Base-by-base conservation (phyloP, 805 yeast genomes). In the Yarrowia porcina region DNA sequence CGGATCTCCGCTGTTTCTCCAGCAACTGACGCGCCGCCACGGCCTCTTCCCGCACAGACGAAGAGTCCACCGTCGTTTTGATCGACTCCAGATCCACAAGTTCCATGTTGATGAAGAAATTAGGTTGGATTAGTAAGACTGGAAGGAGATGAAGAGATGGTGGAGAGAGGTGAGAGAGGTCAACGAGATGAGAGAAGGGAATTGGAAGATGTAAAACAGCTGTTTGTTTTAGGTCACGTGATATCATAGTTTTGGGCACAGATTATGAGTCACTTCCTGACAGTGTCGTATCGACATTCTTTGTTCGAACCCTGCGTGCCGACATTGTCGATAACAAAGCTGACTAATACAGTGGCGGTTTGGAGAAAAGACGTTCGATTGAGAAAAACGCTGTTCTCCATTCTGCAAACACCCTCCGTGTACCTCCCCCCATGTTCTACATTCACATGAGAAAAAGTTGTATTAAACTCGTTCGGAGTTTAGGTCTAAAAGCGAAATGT, bases 21-120 rank as follows among this genome's bases (percentile, higher is more conserved):
- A 56, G 39, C 47, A 56, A 20, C 38, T 41, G 47, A 17, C 49
- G 61, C 2, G 61, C 61, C 8, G 61, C 61, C 28, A 39, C 49
- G n/a, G 61, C 49, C n/a, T 56, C 61, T 28, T 39, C 47, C 13
- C 61, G 20, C 5, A 21, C 36, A 15, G 61, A 56, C 13, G 47
- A 39, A 15, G 49, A 20, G 38, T 56, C 61, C n/a, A 56, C 61
- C 49, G 61, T 56, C 39, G 61, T 56, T 20, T 56, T 56, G 38
- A 56, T 56, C 49, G 35, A 27, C 36, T 41, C 49, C 61, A 56
- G 49, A 41, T 56, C 61, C 47, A 56, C 61, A 27, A 39, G 30
- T 18, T 56, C 32, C 61, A 39, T 56, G 59, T 52, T 52, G 42
- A 30, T 32, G 57, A 33, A 33, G 41, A 49, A 28, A 13, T 49